These are phyloP conservation scores for Saturnispora silvae DNA, from an alignment of 805 yeast species.

Conservation along the genomic window DNA sequence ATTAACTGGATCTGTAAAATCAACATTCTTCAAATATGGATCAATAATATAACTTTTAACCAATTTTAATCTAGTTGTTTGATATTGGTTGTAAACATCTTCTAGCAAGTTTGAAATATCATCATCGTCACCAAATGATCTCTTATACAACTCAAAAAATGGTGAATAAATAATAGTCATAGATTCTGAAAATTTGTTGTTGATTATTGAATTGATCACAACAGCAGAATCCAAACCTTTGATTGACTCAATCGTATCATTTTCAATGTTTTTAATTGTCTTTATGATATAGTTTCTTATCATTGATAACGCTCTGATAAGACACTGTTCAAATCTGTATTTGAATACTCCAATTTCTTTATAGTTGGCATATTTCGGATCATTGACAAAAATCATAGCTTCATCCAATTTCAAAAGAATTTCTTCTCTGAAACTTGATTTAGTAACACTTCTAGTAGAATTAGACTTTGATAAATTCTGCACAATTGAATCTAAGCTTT, in stretches of 20 bases:
- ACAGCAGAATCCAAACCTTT: slow-evolving; percentile 19
- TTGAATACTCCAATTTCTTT: slow-evolving; percentile 61
- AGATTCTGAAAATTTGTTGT: slow-evolving; percentile 46
- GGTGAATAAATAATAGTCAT: slow-evolving; percentile 13
- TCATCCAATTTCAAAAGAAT: slow-evolving; percentile 51
- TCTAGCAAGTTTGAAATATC: slow-evolving; percentile 49
- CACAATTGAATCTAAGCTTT: slow-evolving; percentile 59
- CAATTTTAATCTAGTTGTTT: slow-evolving; percentile 42
- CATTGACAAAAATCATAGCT: slow-evolving; percentile 51
- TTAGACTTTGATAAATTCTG: slow-evolving; percentile 53
- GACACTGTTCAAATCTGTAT: slow-evolving; percentile 69
- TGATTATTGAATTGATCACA: slow-evolving; percentile 52
- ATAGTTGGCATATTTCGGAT: slow-evolving; percentile 39
- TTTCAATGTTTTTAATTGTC: slow-evolving; percentile 29
- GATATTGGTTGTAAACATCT: slow-evolving; percentile 59
- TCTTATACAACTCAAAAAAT: slow-evolving; percentile 20
- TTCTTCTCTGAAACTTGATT: slow-evolving; percentile 40
- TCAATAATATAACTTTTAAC: slow-evolving; percentile 29
- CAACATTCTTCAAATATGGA: slow-evolving; percentile 16
- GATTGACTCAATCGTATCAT: slow-evolving; percentile 15
- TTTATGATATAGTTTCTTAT: slow-evolving; percentile 53
- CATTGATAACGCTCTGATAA: slow-evolving; percentile 70
- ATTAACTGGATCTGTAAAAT: slow-evolving; percentile 29
- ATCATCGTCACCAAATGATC: slow-evolving; percentile 12
- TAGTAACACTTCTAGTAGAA: slow-evolving; percentile 56